Evolutionary conservation across 306 rosid genomes (phyloP).

Genomic region (Malus orientalis): DNA sequence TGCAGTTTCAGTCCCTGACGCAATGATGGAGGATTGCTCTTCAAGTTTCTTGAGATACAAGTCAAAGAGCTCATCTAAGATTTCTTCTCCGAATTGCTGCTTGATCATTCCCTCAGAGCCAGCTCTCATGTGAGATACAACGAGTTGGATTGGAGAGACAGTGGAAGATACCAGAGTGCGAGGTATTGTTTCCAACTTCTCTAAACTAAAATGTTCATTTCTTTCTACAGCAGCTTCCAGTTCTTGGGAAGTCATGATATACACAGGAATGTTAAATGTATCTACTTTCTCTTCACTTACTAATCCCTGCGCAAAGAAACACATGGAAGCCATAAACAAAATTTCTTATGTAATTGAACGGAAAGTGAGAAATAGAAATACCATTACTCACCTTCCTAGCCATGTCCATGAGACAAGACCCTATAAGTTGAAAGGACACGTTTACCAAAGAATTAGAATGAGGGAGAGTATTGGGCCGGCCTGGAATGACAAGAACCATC

Average conservation of each 20-base stretch:
- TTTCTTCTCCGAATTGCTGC: slow-evolving; percentile 5
- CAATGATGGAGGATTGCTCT: neutral
- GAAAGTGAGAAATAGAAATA: too few relatives aligned
- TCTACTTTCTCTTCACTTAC: neutral
- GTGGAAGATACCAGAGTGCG: too few relatives aligned
- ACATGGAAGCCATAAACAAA: neutral
- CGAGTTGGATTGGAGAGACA: neutral
- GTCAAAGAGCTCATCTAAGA: slow-evolving; percentile 8
- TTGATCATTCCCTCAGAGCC: neutral
- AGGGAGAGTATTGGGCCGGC: neutral
- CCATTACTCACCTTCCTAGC: slow-evolving; percentile 6
- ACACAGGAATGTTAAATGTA: neutral
- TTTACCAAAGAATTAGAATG: neutral
- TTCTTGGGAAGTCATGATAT: neutral
- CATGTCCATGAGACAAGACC: slow-evolving; percentile 27
- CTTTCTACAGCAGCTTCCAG: neutral
- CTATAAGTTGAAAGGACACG: neutral
- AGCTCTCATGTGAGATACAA: neutral
- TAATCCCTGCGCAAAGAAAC: neutral
- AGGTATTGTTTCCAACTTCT: neutral
- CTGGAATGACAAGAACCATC: slow-evolving; percentile 8
- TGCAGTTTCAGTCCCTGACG: neutral
- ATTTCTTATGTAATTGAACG: neutral
- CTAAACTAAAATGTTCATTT: slow-evolving; percentile 1
- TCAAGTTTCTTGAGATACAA: neutral